A percentile compares a stretch with the other conserved stretches of the same genome.
Evolutionary conservation across 2,329 filamentous ascomycete species (phyloP).

Genomic region (Trichoderma harzianum): DNA sequence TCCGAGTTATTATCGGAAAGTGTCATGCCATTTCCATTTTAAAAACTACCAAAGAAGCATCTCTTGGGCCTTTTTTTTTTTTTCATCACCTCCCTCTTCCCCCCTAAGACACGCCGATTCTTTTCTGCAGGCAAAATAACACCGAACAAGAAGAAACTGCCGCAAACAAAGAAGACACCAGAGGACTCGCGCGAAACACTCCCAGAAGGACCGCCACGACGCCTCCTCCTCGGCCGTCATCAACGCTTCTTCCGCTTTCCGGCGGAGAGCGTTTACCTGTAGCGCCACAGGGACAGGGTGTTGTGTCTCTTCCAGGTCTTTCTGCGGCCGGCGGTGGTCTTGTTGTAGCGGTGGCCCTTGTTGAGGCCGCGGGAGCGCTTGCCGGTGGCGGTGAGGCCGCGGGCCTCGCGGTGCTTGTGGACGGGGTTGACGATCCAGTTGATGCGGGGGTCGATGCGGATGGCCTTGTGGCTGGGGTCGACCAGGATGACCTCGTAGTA

Average conservation of each 20-base stretch:
- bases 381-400: constrained; percentile 96
- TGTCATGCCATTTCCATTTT: constrained; percentile 30
- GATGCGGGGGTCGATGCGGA: constrained; percentile 98
- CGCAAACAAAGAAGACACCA: constrained; percentile 18
- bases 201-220: not conserved
- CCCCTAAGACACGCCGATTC: not conserved
- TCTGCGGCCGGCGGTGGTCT: constrained; percentile 93
- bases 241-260: constrained; percentile 1
- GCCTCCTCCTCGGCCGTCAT: not conserved
- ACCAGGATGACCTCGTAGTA: constrained; percentile 99
- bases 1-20: constrained; percentile 10
- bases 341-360: constrained; percentile 99
- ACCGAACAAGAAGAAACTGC: constrained; percentile 6
- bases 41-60: constrained; percentile 20
- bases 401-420: constrained; percentile 99
- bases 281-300: constrained; percentile 98
- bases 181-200: constrained; percentile 3
- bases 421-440: constrained; percentile 99
- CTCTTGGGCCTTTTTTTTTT: constrained; percentile 4
- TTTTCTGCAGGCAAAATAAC: not conserved
- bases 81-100: not conserved
- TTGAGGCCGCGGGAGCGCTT: constrained; percentile 99
- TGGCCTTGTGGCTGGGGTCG: constrained; percentile 99
- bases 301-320: constrained; percentile 99
- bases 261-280: constrained; percentile 63